Percentiles rank a stretch among this genome's conserved stretches.
Evolutionary conservation across 768 basidiomycete species (phyloP).

Genomic region (Suillus plorans): DNA sequence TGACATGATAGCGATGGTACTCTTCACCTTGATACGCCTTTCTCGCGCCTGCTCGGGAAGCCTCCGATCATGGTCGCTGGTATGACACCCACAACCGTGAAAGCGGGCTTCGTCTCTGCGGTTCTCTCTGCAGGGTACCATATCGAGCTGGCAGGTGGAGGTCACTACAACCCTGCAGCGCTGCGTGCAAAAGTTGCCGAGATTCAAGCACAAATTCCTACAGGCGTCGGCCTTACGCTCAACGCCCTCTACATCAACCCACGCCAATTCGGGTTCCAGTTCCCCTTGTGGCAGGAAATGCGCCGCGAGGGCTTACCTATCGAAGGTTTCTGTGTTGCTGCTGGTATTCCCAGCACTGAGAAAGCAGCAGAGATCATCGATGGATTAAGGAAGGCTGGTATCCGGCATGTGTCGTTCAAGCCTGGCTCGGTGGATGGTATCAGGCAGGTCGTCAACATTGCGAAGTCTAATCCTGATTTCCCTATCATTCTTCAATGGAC

Average conservation of each 20-base stretch:
- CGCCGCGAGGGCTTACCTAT: constrained; percentile 91
- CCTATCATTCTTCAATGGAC: constrained; percentile 99
- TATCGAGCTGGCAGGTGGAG: constrained; percentile 95
- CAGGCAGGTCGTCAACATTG: constrained; percentile 95
- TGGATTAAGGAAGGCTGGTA: constrained; percentile 77
- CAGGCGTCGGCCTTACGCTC: constrained; percentile 89
- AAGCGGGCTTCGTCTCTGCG: constrained; percentile 92
- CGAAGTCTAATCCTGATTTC: constrained; percentile 90
- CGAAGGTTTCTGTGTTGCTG: constrained; percentile 99
- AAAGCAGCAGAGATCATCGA: constrained; percentile 96
- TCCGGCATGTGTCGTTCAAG: constrained; percentile 97
- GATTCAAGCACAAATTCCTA: constrained; percentile 80
- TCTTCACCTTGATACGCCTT: constrained; percentile 91
- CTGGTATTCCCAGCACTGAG: constrained; percentile 94
- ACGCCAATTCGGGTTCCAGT: constrained; percentile 95
- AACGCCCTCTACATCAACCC: constrained; percentile 99
- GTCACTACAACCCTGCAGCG: constrained; percentile 90
- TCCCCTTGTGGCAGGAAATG: constrained; percentile 98
- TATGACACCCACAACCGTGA: constrained; percentile 98
- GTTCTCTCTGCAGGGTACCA: constrained; percentile 93
- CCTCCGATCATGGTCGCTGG: constrained; percentile 99
- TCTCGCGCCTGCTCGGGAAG: constrained; percentile 94
- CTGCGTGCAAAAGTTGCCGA: constrained; percentile 91
- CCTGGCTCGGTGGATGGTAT: constrained; percentile 98
- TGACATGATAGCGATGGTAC: constrained; percentile 70